Conservation (phyloP, 306 rosid species). For the Vicia villosa region DNA sequence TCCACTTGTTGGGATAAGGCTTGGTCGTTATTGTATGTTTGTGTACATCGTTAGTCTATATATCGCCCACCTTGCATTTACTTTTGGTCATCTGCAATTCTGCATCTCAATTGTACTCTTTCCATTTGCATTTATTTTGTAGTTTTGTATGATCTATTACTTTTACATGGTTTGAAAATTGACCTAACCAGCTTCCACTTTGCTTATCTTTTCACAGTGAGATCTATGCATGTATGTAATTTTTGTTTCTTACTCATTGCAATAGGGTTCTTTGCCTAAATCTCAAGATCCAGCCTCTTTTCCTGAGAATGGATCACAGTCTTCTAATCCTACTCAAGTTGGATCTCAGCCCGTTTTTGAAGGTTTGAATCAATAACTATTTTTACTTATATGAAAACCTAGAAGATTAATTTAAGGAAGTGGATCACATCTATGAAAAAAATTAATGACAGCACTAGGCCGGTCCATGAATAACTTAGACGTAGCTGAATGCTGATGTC, state of each 20-base stretch:
- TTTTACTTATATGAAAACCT: conserved; percentile 22
- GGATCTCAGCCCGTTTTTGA: conserved; percentile 56
- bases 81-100: not conserved
- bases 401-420: conserved; percentile 1
- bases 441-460: not conserved
- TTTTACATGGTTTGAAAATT: not conserved
- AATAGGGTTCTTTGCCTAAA: conserved; percentile 60
- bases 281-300: conserved; percentile 55
- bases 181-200: not conserved
- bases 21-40: too few relatives aligned
- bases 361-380: conserved; percentile 59
- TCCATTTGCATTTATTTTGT: conserved; percentile 1
- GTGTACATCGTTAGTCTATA: not conserved
- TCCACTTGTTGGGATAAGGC: too few relatives aligned
- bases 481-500: conserved; percentile 8
- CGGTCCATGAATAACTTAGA: not conserved
- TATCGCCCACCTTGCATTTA: conserved; percentile 6
- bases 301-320: conserved; percentile 58
- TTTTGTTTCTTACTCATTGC: conserved; percentile 30
- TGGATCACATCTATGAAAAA: conserved; percentile 24
- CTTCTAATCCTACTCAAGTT: conserved; percentile 48
- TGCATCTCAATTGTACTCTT: not conserved
- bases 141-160: not conserved
- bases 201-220: not conserved
- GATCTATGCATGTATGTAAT: conserved; percentile 23